Evolutionary conservation across 1,139 yeast genomes (phyloP).

Genomic region (Hemisphaericaspora xylanilytica): DNA sequence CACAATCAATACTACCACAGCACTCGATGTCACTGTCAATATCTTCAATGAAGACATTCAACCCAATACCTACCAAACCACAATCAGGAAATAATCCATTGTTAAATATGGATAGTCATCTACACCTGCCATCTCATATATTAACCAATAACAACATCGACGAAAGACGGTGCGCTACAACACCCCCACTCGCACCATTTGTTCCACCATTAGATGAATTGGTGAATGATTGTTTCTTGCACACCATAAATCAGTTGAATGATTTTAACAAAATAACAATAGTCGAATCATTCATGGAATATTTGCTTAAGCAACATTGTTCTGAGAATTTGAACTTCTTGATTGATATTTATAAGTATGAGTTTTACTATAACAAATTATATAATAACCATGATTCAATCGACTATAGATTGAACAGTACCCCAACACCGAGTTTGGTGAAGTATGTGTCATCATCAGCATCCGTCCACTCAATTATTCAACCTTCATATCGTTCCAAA

Average conservation of each 20-base stretch:
- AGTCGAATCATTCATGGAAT: conserved; percentile 21
- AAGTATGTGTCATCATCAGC: conserved; percentile 3
- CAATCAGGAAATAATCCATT: neutral
- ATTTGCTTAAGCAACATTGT: conserved; percentile 32
- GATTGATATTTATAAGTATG: conserved; percentile 46
- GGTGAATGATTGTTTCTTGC: conserved; percentile 25
- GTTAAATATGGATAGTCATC: neutral
- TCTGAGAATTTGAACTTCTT: conserved; percentile 47
- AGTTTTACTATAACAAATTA: conserved; percentile 27
- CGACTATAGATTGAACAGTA: conserved; percentile 17
- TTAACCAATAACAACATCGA: neutral
- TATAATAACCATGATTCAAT: neutral
- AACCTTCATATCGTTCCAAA: conserved; percentile 1
- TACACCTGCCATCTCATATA: neutral
- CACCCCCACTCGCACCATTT: neutral
- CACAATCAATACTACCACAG: neutral
- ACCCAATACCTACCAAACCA: conserved; percentile 6
- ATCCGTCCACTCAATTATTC: conserved; percentile 9
- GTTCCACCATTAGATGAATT: conserved; percentile 25
- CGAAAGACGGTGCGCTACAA: too few relatives aligned
- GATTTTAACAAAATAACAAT: conserved; percentile 14
- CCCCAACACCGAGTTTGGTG: conserved; percentile 15
- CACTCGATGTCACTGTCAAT: neutral
- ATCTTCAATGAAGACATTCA: conserved; percentile 5
- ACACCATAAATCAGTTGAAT: conserved; percentile 20